Evolutionary conservation across 768 basidiomycete genomes (phyloP).

Genomic region (Pleurotus citrinopileatus): DNA sequence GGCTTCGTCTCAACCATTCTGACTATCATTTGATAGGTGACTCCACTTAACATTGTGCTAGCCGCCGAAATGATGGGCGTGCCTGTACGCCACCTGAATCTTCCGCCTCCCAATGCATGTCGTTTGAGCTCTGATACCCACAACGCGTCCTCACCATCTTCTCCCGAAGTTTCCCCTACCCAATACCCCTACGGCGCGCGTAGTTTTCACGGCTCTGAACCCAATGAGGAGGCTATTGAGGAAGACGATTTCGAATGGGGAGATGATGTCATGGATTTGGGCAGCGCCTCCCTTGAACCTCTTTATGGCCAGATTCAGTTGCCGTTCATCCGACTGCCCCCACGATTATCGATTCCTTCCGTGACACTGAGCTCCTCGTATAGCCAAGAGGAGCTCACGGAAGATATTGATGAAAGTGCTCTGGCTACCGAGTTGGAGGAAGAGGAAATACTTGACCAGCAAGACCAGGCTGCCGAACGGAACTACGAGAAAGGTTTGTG

Average conservation of each 20-base stretch:
- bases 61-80: constrained; percentile 48
- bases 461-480: constrained; percentile 28
- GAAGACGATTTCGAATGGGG: constrained; percentile 15
- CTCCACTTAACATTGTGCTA: constrained; percentile 39
- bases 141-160: constrained; percentile 16
- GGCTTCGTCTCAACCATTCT: background rate
- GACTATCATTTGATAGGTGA: constrained; percentile 27
- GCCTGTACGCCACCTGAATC: constrained; percentile 25
- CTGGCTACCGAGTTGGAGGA: constrained; percentile 37
- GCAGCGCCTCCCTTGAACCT: constrained; percentile 15
- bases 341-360: constrained; percentile 5
- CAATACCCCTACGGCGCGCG: background rate
- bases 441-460: constrained; percentile 38
- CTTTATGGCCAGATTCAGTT: constrained; percentile 21
- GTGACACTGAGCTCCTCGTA: background rate
- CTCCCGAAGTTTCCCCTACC: constrained; percentile 9
- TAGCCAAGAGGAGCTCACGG: constrained; percentile 11
- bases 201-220: constrained; percentile 1
- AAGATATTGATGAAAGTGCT: constrained; percentile 32
- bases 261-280: constrained; percentile 7
- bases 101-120: constrained; percentile 7
- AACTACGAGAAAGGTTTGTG: constrained; percentile 41
- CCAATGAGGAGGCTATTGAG: constrained; percentile 15
- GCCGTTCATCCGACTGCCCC: constrained; percentile 19
- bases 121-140: constrained; percentile 8